Percentiles rank a stretch among this genome's conserved stretches.
Conservation (phyloP, 2,329 filamentous ascomycete species). For the Cladosporium colombiae region DNA sequence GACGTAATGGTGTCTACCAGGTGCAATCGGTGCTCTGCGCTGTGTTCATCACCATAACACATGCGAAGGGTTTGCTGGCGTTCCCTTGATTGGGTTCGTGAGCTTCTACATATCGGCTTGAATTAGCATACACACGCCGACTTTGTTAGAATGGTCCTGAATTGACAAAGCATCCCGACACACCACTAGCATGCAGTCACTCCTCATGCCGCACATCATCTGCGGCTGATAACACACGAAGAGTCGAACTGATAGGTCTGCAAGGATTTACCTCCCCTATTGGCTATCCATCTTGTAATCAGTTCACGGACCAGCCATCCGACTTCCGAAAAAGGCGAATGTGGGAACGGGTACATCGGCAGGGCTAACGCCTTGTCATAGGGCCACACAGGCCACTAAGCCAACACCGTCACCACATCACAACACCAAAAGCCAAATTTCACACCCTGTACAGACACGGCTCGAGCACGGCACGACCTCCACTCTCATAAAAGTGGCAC, state of each 20-base stretch:
- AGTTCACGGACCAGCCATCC: neutral
- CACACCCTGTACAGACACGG: neutral
- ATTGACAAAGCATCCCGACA: neutral
- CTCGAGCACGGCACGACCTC: neutral
- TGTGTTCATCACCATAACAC: neutral
- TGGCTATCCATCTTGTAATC: neutral
- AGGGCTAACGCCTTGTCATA: slow-evolving; percentile 7
- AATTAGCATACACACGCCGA: neutral
- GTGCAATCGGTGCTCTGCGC: neutral
- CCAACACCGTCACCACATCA: neutral
- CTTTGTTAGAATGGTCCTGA: neutral
- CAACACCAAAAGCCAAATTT: neutral
- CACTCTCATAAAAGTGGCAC: neutral
- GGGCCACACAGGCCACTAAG: neutral
- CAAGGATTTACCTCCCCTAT: neutral
- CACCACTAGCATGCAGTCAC: neutral
- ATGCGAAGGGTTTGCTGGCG: neutral
- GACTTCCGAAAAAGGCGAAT: neutral
- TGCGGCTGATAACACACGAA: neutral
- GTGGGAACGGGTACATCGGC: slow-evolving; percentile 1
- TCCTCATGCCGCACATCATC: neutral
- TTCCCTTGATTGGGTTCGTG: neutral
- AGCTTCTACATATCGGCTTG: neutral
- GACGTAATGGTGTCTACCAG: neutral
- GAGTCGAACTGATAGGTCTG: neutral